Percentiles rank a stretch among this genome's conserved stretches.
These are phyloP conservation scores for Quercus dentata DNA, from an alignment of 306 rosid species.

Conservation along the genomic window DNA sequence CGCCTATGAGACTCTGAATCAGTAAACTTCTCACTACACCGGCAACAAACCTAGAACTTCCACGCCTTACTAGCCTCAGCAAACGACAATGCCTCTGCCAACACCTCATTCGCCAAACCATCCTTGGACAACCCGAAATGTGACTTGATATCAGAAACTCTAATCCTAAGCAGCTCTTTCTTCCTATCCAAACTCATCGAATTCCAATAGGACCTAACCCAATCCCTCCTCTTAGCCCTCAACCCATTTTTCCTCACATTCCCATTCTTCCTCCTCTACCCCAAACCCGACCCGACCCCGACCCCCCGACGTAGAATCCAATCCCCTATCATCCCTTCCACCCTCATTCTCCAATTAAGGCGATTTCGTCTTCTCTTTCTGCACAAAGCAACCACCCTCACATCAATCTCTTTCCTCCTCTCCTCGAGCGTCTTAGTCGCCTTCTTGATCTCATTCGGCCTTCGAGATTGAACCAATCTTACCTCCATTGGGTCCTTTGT, in stretches of 20 bases:
- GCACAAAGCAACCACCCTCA: slow-evolving; percentile 79
- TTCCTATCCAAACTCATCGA: slow-evolving; percentile 56
- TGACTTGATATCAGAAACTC: slow-evolving; percentile 58
- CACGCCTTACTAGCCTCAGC: slow-evolving; percentile 66
- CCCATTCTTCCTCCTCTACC: slow-evolving; percentile 62
- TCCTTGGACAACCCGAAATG: slow-evolving; percentile 68
- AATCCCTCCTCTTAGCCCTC: slow-evolving; percentile 63
- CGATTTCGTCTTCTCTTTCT: slow-evolving; percentile 46
- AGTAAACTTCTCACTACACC: slow-evolving; percentile 54
- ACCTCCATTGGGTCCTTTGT: slow-evolving; percentile 94
- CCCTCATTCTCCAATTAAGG: slow-evolving; percentile 53
- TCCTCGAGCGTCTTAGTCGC: slow-evolving; percentile 85
- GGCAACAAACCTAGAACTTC: slow-evolving; percentile 87
- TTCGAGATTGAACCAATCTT: slow-evolving; percentile 64
- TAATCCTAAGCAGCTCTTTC: slow-evolving; percentile 70
- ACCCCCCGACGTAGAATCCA: slow-evolving; percentile 42
- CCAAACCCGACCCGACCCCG: slow-evolving; percentile 50
- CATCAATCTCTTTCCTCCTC: slow-evolving; percentile 92
- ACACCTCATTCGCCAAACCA: slow-evolving; percentile 47
- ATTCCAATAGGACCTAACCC: slow-evolving; percentile 74
- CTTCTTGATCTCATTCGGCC: slow-evolving; percentile 98
- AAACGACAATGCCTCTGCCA: slow-evolving; percentile 66
- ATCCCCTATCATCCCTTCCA: slow-evolving; percentile 48
- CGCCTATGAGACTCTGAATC: slow-evolving; percentile 62
- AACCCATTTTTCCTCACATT: slow-evolving; percentile 58